phyloP scores from a whole-genome alignment of 2,329 filamentous ascomycete genomes.

The Xylaria sp. region DNA sequence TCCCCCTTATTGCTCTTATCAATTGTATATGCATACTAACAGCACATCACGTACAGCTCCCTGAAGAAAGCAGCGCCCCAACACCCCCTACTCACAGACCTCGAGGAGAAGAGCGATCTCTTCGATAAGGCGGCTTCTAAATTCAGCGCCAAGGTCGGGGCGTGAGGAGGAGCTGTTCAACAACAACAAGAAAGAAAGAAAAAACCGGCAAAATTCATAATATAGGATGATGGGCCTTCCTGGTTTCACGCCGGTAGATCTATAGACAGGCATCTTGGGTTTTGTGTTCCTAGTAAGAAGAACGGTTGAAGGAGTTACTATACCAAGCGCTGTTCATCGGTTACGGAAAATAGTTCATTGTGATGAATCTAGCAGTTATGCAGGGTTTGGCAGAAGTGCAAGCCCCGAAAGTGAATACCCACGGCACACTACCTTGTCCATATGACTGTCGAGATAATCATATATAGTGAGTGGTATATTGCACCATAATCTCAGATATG shows the following conservation, averaged over 20 bases:
- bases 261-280: conserved; percentile 20
- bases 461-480: not conserved
- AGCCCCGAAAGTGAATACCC: not conserved
- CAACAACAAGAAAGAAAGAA: not conserved
- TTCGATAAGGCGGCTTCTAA: conserved; percentile 90
- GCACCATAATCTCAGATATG: not conserved
- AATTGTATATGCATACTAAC: conserved; percentile 8
- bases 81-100: conserved; percentile 77
- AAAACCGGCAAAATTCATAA: not conserved
- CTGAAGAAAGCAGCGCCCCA: conserved; percentile 70
- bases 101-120: conserved; percentile 85
- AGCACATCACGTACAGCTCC: conserved; percentile 53
- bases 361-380: not conserved
- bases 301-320: conserved; percentile 5
- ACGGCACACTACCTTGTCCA: not conserved
- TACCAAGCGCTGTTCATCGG: not conserved
- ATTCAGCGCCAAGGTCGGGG: conserved; percentile 84
- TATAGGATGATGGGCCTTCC: conserved; percentile 13
- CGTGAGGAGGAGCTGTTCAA: conserved; percentile 51
- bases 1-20: not conserved
- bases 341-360: not conserved
- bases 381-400: not conserved
- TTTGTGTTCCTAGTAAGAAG: not conserved
- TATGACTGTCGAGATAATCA: not conserved
- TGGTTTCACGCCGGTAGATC: conserved; percentile 17